Conservation (phyloP, 2,329 filamentous ascomycete species). For the Colletotrichum sp. region DNA sequence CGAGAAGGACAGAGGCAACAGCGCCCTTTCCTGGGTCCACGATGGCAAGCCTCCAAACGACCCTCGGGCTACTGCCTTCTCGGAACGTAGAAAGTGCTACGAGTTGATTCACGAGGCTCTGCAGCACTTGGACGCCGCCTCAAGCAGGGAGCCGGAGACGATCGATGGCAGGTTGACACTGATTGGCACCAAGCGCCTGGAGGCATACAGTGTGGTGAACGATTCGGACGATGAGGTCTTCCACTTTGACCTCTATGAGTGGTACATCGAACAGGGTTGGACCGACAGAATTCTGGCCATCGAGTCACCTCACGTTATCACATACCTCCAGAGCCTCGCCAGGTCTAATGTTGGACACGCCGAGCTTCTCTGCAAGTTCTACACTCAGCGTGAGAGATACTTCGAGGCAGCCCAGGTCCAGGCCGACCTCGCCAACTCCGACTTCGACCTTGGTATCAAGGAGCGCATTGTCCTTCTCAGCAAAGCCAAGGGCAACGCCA, state of each 20-base stretch:
- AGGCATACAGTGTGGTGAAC: slow-evolving; percentile 92
- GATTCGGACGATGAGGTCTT: slow-evolving; percentile 91
- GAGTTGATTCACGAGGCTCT: slow-evolving; percentile 86
- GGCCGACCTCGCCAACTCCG: slow-evolving; percentile 80
- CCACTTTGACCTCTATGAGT: slow-evolving; percentile 95
- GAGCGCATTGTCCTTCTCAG: slow-evolving; percentile 89
- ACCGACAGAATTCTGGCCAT: slow-evolving; percentile 85
- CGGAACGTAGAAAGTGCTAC: slow-evolving; percentile 80
- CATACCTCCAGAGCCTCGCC: slow-evolving; percentile 82
- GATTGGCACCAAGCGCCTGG: slow-evolving; percentile 77
- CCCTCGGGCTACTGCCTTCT: slow-evolving; percentile 69
- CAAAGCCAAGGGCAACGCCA: slow-evolving; percentile 90
- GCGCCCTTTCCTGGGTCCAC: slow-evolving; percentile 84
- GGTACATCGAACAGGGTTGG: slow-evolving; percentile 89
- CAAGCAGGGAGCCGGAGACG: slow-evolving; percentile 70
- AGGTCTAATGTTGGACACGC: slow-evolving; percentile 76
- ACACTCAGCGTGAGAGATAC: slow-evolving; percentile 82
- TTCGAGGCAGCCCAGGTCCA: slow-evolving; percentile 90
- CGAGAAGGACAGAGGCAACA: slow-evolving; percentile 86
- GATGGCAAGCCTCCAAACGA: slow-evolving; percentile 79
- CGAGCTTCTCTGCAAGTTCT: slow-evolving; percentile 92
- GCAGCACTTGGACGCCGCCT: slow-evolving; percentile 74
- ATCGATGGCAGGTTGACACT: slow-evolving; percentile 80
- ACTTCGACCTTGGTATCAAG: slow-evolving; percentile 79
- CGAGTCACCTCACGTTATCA: slow-evolving; percentile 83